Evolutionary conservation across 306 rosid species (phyloP).

Genomic region (Casuarina glauca): DNA sequence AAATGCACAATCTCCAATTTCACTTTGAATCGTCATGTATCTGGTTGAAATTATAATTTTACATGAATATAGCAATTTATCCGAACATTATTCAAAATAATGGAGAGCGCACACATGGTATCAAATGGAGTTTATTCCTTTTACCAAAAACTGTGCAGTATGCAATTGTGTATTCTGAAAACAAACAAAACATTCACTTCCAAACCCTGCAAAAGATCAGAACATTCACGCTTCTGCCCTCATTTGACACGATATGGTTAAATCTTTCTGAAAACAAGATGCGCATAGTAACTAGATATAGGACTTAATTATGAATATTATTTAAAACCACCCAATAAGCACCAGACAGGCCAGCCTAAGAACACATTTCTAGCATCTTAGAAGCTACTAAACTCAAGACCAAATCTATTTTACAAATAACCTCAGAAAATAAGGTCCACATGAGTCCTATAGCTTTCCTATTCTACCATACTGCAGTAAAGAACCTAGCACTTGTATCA

Average conservation of each 20-base stretch:
- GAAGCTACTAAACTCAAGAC: not conserved
- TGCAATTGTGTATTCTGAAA: not conserved
- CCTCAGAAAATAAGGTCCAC: not conserved
- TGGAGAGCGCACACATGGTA: not conserved
- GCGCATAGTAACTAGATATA: not conserved
- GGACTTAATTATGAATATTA: not conserved
- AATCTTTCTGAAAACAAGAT: not conserved
- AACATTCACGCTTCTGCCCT: not conserved
- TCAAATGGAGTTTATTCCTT: not conserved
- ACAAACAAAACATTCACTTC: too few relatives aligned
- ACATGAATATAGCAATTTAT: not conserved
- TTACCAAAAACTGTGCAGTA: not conserved
- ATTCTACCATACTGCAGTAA: not conserved
- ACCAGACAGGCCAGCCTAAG: not conserved
- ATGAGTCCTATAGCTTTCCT: not conserved
- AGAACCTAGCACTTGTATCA: not conserved
- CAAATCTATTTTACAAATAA: not conserved
- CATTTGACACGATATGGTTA: not conserved
- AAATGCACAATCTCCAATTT: not conserved
- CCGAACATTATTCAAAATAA: not conserved
- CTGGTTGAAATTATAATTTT: not conserved
- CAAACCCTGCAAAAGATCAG: not conserved
- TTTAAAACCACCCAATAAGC: not conserved
- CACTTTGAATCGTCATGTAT: not conserved
- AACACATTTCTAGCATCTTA: not conserved